Evolutionary conservation across 352 stramenopile species (phyloP), one percentile per base, ranked within the genome.

Genomic region (Ochromonadaceae sp.): DNA sequence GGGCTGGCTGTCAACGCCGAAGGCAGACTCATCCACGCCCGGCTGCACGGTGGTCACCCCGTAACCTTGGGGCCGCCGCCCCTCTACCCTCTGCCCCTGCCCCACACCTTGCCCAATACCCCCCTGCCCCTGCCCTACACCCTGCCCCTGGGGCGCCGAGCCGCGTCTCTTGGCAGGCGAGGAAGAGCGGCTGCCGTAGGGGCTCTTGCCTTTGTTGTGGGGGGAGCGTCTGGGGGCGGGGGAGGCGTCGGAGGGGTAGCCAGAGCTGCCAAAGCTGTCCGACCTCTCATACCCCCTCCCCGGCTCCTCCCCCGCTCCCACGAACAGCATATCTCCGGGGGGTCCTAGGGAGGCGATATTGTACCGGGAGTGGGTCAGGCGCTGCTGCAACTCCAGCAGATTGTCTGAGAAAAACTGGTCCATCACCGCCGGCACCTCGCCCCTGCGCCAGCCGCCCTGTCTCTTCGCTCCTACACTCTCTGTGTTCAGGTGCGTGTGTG

Each of bases 21-120:
- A 17, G 46, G 46, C 12, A 35, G 35, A 12, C n/a, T 63, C 55
- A 30, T 49, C 55, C 5, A 49, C 2, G 14, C 55, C 55, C 7
- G 55, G 55, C 38, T 63, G 55, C 3, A 52, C 31, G 9, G 55
- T 63, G 10, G 38, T 52, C 20, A 63, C 55, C 31, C 55, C 55
- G 36, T n/a, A n/a, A n/a, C n/a, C n/a, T n/a, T n/a, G n/a, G n/a
- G n/a, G n/a, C n/a, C n/a, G n/a, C n/a, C n/a, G n/a, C n/a, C n/a
- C n/a, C n/a, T n/a, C n/a, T n/a, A n/a, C n/a, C n/a, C n/a, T n/a
- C n/a, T n/a, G n/a, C 15, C 46, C 46, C n/a, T 22, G 7, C 5
- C 25, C 50, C 40, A 17, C 40, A 17, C 40, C 40, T 15, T 44
- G 40, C 40, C 40, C 22, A 44, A 17, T 22, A 44, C 40, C 40